Evolutionary conservation across 1,284 basidiomycete species (phyloP).

Genomic region (Peniophora sp.): DNA sequence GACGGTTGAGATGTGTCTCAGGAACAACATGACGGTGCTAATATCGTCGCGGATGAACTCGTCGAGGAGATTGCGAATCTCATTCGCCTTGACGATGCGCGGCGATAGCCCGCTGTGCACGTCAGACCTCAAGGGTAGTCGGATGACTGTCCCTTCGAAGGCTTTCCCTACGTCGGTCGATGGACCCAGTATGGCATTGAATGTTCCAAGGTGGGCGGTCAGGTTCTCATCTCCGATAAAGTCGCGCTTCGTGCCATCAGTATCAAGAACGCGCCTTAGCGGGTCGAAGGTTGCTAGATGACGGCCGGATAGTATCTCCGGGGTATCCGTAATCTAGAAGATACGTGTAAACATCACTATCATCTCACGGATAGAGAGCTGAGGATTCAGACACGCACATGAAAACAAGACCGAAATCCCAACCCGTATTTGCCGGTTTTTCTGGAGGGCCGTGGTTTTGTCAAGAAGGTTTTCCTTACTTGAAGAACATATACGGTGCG

Average conservation of each 20-base stretch:
- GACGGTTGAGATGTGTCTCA: conserved; percentile 29
- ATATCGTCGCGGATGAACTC: conserved; percentile 36
- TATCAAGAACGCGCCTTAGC: conserved; percentile 21
- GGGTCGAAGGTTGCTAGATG: conserved; percentile 38
- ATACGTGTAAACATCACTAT: not conserved
- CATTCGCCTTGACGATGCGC: conserved; percentile 20
- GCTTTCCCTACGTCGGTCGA: conserved; percentile 3
- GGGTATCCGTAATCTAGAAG: conserved; percentile 39
- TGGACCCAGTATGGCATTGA: conserved; percentile 21
- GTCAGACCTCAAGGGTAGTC: conserved; percentile 34
- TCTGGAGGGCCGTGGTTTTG: conserved; percentile 20
- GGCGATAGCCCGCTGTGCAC: conserved; percentile 27
- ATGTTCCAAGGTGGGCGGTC: conserved; percentile 26
- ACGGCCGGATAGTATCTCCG: conserved; percentile 37
- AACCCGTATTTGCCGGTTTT: conserved; percentile 51
- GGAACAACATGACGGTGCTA: conserved; percentile 34
- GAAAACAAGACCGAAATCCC: conserved; percentile 42
- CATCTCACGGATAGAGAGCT: not conserved
- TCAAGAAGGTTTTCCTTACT: not conserved
- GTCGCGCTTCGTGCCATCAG: conserved; percentile 24
- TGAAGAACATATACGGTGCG: too few species aligned
- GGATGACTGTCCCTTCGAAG: conserved; percentile 33
- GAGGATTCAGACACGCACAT: conserved; percentile 24
- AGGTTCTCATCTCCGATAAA: conserved; percentile 16
- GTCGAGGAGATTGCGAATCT: conserved; percentile 28